Base-by-base conservation (phyloP, 2,329 filamentous ascomycete genomes). In the Chlorencoelia australis region DNA sequence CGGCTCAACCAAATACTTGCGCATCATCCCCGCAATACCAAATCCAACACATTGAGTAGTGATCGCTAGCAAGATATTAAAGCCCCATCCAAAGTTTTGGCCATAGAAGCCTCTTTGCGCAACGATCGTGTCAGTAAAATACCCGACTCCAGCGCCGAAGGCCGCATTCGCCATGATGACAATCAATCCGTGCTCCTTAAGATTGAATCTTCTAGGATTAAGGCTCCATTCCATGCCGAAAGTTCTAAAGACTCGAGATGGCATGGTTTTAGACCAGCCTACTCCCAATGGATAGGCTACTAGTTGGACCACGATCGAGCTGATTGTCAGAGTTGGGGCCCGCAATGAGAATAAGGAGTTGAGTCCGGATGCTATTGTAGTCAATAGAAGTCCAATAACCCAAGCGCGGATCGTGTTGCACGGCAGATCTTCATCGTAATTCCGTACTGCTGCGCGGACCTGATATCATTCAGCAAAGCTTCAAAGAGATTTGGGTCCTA, bases 71-170 rank as follows among this genome's bases (percentile, higher is more conserved):
- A 79, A 58, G 3, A 77, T 57, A 52, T 78, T 69, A 56, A 75
- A 77, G 1, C 65, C 66, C 60, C 70, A 75, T 5, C 69, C 10
- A 81, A 60, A 39, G 74, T 79, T 54, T 82, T 80, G 2, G 74
- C 80, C 4, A 73, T 87, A 87, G 48, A 84, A 85, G 9, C 79
- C 68, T 18, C 74, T 60, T 57, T 84, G 79, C 0, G 80, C 80
- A 2, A 84, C 64, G 29, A 87, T 71, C 19, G 84, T 78, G 46
- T 86, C 81, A 1, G 80, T 85, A 1, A 79, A 78, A 49, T 87
- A 86, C 4, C 53, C 63, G 69, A 78, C 38, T 2, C 43, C 37
- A n/a, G 26, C 24, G 15, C 32, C 37, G 20, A 43, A 42, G 6
- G 45, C 33, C 9, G 40, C 41, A 66, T 69, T 51, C 7, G 49